These are phyloP conservation scores for Pestalotiopsis sp. DNA, from an alignment of 2,329 filamentous ascomycete species.

Conservation along the genomic window DNA sequence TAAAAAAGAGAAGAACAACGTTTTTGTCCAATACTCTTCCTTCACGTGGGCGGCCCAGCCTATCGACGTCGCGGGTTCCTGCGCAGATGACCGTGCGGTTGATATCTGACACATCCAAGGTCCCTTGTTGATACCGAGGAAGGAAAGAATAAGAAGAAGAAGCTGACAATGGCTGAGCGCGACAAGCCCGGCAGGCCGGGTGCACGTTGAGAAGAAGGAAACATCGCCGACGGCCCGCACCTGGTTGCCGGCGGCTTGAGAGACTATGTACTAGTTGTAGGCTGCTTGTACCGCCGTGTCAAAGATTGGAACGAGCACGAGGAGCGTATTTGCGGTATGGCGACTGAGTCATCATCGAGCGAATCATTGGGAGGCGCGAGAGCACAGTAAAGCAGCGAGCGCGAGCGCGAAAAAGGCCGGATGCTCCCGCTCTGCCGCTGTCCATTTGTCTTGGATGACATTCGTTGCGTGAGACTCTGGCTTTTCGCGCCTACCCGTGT, in stretches of 20 bases:
- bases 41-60: conserved; percentile 18
- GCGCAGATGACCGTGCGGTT: conserved; percentile 33
- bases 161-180: neutral
- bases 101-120: neutral
- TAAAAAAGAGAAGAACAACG: neutral
- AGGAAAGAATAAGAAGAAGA: neutral
- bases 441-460: neutral
- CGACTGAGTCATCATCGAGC: neutral
- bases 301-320: no score
- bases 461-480: neutral
- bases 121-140: neutral
- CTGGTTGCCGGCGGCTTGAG: neutral
- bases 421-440: conserved; percentile 6
- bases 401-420: neutral
- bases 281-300: no score
- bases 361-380: neutral
- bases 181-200: neutral
- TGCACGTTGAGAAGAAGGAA: neutral
- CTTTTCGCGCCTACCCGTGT: neutral
- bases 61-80: conserved; percentile 35
- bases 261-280: neutral
- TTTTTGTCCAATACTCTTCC: neutral
- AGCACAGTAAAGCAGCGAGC: neutral
- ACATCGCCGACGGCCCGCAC: conserved; percentile 4
- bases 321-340: no score